These are phyloP conservation scores for Ambrosia artemisiifolia DNA, from an alignment of 129 eudicot species.

Conservation along the genomic window DNA sequence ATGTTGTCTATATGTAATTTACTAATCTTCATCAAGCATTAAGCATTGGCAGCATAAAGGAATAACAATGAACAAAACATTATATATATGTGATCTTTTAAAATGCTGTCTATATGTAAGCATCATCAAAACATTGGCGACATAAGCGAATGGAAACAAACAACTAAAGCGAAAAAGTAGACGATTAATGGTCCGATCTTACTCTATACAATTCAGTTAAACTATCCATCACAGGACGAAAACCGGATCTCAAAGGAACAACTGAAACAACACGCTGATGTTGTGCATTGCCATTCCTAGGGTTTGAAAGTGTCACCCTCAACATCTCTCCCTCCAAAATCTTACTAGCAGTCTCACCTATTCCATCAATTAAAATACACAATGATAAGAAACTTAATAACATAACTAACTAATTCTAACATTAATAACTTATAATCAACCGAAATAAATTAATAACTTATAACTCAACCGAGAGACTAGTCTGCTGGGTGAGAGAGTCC, in stretches of 20 bases:
- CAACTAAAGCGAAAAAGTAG: background rate
- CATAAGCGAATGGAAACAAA: background rate
- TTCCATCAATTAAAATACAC: conserved; percentile 5
- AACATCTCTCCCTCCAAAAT: conserved; percentile 89
- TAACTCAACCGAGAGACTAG: too few relatives aligned
- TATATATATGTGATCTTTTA: too few relatives aligned
- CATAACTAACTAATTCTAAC: too few relatives aligned
- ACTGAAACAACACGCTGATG: conserved; percentile 79
- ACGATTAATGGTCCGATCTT: conserved; percentile 28
- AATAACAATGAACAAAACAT: conserved; percentile 6
- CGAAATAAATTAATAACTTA: too few relatives aligned
- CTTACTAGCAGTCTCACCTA: conserved; percentile 66
- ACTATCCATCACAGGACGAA: conserved; percentile 57
- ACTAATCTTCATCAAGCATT: background rate
- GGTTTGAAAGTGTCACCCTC: conserved; percentile 64
- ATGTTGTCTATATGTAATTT: background rate
- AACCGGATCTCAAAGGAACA: conserved; percentile 68
- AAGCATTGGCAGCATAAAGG: background rate
- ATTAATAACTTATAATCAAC: too few relatives aligned
- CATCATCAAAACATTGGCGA: background rate
- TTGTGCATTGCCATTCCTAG: conserved; percentile 91
- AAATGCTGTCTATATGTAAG: too few relatives aligned
- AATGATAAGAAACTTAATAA: background rate
- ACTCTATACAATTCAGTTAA: conserved; percentile 50
- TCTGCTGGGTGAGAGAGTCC: too few relatives aligned